Conservation (phyloP, 768 basidiomycete genomes). For the Suillus plorans region DNA sequence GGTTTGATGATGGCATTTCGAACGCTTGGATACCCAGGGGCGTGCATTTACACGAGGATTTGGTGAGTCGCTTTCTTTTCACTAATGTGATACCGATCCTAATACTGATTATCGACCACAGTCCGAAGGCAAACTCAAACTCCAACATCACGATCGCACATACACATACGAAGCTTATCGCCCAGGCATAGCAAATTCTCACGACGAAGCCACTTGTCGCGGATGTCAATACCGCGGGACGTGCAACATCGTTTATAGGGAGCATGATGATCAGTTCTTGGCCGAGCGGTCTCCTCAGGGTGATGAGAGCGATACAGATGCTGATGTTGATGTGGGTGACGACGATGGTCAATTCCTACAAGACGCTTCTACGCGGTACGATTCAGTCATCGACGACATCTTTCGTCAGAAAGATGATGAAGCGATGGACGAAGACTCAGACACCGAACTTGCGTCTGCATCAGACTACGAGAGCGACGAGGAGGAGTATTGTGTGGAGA, state of each 20-base stretch:
- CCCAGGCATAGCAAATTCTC: constrained; percentile 37
- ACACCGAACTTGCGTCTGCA: no score
- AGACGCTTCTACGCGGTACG: background rate
- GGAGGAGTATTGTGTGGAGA: constrained; percentile 26
- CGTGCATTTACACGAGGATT: constrained; percentile 14
- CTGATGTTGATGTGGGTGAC: constrained; percentile 7
- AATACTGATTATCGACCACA: background rate
- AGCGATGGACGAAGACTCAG: constrained; percentile 14
- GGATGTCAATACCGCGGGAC: constrained; percentile 29
- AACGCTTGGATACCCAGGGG: constrained; percentile 41
- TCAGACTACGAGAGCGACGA: constrained; percentile 21
- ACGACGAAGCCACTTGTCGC: constrained; percentile 41
- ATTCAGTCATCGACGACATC: background rate
- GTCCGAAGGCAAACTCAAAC: background rate
- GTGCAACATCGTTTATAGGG: constrained; percentile 27
- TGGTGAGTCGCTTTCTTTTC: constrained; percentile 17
- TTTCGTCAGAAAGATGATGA: no score
- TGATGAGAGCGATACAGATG: background rate
- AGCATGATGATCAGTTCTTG: background rate
- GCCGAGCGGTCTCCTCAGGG: background rate
- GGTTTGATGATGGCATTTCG: constrained; percentile 37
- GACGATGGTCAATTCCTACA: constrained; percentile 25
- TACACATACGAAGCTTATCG: constrained; percentile 44
- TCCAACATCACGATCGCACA: constrained; percentile 12
- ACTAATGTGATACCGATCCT: background rate